Conservation (phyloP, 352 stramenopile species). For the Plasmopara viticola region DNA sequence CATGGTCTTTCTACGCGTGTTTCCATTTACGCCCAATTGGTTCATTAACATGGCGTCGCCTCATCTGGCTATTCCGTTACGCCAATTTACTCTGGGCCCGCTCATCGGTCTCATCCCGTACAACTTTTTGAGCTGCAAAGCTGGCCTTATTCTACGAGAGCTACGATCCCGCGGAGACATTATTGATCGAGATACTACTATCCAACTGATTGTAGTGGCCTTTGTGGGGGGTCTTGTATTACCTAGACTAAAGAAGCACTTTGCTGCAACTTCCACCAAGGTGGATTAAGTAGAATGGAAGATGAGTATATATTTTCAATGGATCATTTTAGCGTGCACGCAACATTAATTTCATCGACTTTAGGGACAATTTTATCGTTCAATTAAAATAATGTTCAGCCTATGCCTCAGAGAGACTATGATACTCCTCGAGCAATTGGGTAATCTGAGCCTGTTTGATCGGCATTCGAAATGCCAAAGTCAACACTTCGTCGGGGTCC, state of each 20-base stretch:
- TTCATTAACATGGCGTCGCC: slow-evolving; percentile 83
- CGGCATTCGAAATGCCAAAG: slow-evolving; percentile 46
- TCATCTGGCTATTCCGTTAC: slow-evolving; percentile 59
- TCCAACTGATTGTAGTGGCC: slow-evolving; percentile 71
- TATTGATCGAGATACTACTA: slow-evolving; percentile 66
- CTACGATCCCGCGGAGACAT: slow-evolving; percentile 67
- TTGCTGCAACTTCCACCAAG: slow-evolving; percentile 24
- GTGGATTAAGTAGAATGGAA: not conserved
- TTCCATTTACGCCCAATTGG: slow-evolving; percentile 82
- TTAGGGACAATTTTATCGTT: too few species aligned
- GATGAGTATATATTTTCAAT: not conserved
- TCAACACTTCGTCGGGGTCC: slow-evolving; percentile 50
- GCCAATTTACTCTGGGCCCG: slow-evolving; percentile 53
- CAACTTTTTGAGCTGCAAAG: slow-evolving; percentile 83
- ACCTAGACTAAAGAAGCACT: slow-evolving; percentile 59
- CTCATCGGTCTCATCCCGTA: slow-evolving; percentile 70
- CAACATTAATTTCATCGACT: too few species aligned
- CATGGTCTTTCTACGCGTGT: slow-evolving; percentile 77
- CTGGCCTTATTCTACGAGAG: slow-evolving; percentile 62
- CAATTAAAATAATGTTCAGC: too few species aligned
- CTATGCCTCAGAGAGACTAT: slow-evolving; percentile 29
- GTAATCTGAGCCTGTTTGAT: slow-evolving; percentile 53
- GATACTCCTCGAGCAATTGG: slow-evolving; percentile 41
- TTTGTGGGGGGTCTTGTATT: slow-evolving; percentile 51
- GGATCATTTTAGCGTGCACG: not conserved